These are phyloP conservation scores for Solanum ossicruentum DNA, from an alignment of 257 asterid species.

Conservation along the genomic window DNA sequence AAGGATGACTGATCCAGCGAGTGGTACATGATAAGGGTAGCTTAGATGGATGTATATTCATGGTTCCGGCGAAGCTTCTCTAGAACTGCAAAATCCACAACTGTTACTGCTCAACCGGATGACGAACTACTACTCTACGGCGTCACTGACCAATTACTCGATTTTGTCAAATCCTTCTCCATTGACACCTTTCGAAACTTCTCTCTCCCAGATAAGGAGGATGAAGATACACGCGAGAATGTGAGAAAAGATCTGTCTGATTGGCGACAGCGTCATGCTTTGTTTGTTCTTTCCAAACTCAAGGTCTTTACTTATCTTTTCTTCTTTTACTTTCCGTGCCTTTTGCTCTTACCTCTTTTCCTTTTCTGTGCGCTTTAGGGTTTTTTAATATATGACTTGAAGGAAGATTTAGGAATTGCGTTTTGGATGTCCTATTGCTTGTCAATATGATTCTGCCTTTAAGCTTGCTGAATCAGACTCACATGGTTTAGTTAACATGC, in stretches of 20 bases:
- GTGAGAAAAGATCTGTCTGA: constrained; percentile 62
- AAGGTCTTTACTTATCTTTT: constrained; percentile 29
- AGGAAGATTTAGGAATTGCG: background rate
- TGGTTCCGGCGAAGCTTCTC: constrained; percentile 63
- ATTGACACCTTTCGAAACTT: constrained; percentile 63
- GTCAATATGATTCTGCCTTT: background rate
- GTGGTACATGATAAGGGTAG: background rate
- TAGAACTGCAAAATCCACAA: constrained; percentile 8
- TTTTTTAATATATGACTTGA: background rate
- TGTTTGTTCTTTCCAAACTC: constrained; percentile 60
- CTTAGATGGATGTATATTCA: constrained; percentile 43
- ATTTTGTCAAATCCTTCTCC: constrained; percentile 55
- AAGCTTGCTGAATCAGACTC: background rate
- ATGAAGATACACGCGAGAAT: constrained; percentile 23
- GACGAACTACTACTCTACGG: constrained; percentile 39
- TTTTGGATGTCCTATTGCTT: background rate
- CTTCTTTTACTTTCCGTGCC: background rate
- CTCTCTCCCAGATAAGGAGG: constrained; percentile 41
- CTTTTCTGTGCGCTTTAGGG: background rate
- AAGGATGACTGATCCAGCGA: background rate
- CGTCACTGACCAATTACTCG: constrained; percentile 45
- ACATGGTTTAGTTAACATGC: background rate
- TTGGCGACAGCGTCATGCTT: constrained; percentile 85
- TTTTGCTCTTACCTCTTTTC: background rate
- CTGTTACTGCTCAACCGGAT: background rate